These are phyloP conservation scores for Vicia sativa DNA, from an alignment of 306 rosid genomes.

Conservation along the genomic window DNA sequence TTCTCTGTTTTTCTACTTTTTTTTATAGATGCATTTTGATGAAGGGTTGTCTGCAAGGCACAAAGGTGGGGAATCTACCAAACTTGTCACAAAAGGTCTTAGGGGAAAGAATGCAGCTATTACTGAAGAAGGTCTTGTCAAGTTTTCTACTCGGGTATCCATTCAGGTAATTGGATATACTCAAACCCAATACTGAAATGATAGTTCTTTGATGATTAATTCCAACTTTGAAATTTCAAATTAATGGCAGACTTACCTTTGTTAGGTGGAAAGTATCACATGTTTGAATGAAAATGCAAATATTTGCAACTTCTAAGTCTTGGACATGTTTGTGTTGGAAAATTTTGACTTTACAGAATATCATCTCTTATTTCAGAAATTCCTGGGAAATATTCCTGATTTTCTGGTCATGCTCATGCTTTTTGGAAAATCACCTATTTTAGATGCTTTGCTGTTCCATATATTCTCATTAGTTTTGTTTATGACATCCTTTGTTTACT, in stretches of 20 bases:
- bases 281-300: slow-evolving; percentile 30
- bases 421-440: slow-evolving; percentile 13
- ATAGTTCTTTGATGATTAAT: slow-evolving; percentile 10
- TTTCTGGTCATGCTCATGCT: slow-evolving; percentile 2
- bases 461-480: slow-evolving; percentile 4
- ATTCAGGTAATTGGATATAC: slow-evolving; percentile 73
- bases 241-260: slow-evolving; percentile 21
- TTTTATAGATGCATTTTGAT: slow-evolving; percentile 88
- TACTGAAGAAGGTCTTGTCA: slow-evolving; percentile 92
- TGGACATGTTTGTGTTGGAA: slow-evolving; percentile 13
- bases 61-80: slow-evolving; percentile 83
- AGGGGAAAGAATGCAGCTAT: slow-evolving; percentile 84
- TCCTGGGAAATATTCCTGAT: not conserved
- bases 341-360: slow-evolving; percentile 9
- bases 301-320: slow-evolving; percentile 10
- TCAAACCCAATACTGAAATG: slow-evolving; percentile 20
- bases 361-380: slow-evolving; percentile 22
- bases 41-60: slow-evolving; percentile 88
- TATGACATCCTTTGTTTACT: slow-evolving; percentile 30
- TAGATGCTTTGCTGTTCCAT: slow-evolving; percentile 26
- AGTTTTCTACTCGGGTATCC: slow-evolving; percentile 83
- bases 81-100: slow-evolving; percentile 74
- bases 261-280: slow-evolving; percentile 6
- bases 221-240: slow-evolving; percentile 11
- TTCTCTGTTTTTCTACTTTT: slow-evolving; percentile 24